A percentile compares a stretch with the other conserved stretches of the same genome.
These are phyloP conservation scores for Hypoxylon rickii DNA, from an alignment of 495 filamentous ascomycete genomes.

Conservation along the genomic window DNA sequence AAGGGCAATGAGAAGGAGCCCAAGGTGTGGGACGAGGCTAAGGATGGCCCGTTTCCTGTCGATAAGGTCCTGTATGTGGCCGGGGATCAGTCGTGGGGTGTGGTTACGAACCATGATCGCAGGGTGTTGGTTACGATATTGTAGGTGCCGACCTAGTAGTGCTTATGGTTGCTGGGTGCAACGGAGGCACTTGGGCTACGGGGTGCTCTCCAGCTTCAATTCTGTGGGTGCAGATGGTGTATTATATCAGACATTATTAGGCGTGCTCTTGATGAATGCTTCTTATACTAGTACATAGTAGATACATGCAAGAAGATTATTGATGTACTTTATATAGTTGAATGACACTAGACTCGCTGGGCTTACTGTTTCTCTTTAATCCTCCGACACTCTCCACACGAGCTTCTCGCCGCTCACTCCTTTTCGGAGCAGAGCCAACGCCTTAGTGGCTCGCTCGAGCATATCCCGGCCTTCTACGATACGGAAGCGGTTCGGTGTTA, in stretches of 20 bases:
- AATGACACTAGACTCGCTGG: too few relatives aligned
- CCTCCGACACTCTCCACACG: conserved; percentile 52
- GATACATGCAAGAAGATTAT: too few relatives aligned
- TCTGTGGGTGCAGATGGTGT: too few relatives aligned
- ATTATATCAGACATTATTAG: too few relatives aligned
- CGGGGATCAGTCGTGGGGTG: conserved; percentile 17
- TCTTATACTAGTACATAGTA: too few relatives aligned
- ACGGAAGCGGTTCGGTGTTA: conserved; percentile 52
- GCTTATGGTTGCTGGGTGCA: neutral
- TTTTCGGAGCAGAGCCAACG: conserved; percentile 46
- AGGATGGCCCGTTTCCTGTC: conserved; percentile 22
- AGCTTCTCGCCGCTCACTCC: conserved; percentile 55
- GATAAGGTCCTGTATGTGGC: conserved; percentile 27
- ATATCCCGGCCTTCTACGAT: conserved; percentile 53
- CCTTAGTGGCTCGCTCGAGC: conserved; percentile 54
- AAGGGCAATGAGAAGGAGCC: conserved; percentile 5
- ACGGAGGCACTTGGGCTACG: too few relatives aligned
- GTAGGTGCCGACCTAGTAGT: neutral
- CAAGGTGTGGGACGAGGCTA: conserved; percentile 16
- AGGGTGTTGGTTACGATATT: conserved; percentile 17
- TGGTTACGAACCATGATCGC: conserved; percentile 23
- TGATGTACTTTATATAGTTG: too few relatives aligned
- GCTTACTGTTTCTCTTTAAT: too few relatives aligned
- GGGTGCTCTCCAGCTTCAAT: too few relatives aligned
- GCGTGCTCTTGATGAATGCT: too few relatives aligned